Evolutionary conservation across 1,139 yeast species (phyloP), one percentile per base, ranked within the genome.

Genomic region (Debaryomyces fabryi): DNA sequence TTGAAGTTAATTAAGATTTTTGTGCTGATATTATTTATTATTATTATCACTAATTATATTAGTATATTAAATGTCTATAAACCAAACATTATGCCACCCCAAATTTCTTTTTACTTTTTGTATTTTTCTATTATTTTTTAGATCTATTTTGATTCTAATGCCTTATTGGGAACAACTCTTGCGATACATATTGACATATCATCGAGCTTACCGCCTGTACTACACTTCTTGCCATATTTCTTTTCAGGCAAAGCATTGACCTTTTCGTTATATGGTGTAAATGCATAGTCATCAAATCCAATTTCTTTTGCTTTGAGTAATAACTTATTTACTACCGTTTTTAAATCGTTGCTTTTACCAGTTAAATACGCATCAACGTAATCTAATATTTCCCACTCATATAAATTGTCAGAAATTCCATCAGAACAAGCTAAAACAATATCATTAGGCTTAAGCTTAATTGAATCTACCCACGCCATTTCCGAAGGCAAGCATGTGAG

Each of bases 131-230:
- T 8, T 27, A 9, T 2, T 27, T 18, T 34, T 25, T 10, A 29
- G 16, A 18, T 20, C 30, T 32, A 21, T 33, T 39, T 34, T 16
- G 29, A 37, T 23, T 37, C 32, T 15, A 18, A 37, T 27, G 33
- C 30, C 42, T 48, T 49, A 47, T 68, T 68, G 10, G 53, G 53
- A 3, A 61, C 65, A 15, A 81, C 83, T 51, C 68, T 68, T 12
- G 82, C 82, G 20, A 80, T 64, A 50, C 82, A 76, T 10, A 80
- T 63, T 0, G 83, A 74, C 71, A 79, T 79, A 55, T 81, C 85
- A 58, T 81, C 85, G 48, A 80, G 63, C 52, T 80, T 80, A 0
- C 85, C 85, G 2, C 85, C 85, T 37, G 72, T 64, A 49, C 76
- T 75, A 20, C 64, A 55, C 37, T 63, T 65, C n/a, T 64, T 62